These are phyloP conservation scores for Solanum hybrid DNA, from an alignment of 305 asterid genomes.

Conservation along the genomic window DNA sequence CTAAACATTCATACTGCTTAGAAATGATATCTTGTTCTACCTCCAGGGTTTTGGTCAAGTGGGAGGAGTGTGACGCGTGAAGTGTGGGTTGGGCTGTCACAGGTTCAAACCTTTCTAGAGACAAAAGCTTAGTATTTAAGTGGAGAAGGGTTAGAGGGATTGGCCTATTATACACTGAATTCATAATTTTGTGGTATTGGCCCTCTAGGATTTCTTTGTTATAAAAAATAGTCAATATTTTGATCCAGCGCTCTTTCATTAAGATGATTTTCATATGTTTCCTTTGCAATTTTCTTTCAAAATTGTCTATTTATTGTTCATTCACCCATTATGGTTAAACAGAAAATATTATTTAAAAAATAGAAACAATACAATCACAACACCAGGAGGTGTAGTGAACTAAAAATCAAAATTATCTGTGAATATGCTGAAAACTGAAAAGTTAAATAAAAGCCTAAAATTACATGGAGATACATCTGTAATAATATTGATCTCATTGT, in stretches of 20 bases:
- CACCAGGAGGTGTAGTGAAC: neutral
- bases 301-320: neutral
- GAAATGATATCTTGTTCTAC: neutral
- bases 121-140: neutral
- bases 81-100: neutral
- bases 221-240: neutral
- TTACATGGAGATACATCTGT: neutral
- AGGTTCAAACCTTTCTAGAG: neutral
- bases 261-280: neutral
- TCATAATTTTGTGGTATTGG: neutral
- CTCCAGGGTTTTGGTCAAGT: neutral
- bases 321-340: neutral
- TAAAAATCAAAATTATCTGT: neutral
- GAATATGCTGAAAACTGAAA: neutral
- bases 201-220: neutral
- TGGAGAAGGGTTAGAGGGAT: neutral
- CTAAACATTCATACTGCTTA: neutral
- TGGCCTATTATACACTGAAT: neutral
- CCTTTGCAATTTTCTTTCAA: neutral
- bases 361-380: neutral
- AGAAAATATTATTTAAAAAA: neutral
- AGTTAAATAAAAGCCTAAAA: neutral
- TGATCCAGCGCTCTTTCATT: neutral
- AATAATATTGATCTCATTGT: neutral
- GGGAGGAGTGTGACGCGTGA: neutral